Conservation (phyloP, 805 yeast species). For the Candida namnaoensis region DNA sequence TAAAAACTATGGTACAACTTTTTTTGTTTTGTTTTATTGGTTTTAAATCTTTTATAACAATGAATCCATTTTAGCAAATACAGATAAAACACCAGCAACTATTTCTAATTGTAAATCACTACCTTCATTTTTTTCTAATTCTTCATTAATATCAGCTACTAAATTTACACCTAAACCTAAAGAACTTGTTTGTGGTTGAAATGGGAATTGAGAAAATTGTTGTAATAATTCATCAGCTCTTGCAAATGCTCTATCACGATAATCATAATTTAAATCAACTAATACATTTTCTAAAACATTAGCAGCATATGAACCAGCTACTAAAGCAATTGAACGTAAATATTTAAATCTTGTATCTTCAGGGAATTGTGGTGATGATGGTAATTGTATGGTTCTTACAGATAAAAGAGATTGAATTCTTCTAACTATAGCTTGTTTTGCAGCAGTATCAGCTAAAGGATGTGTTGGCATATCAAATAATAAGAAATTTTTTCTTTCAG, state of each 20-base stretch:
- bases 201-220: constrained; percentile 83
- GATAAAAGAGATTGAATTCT: constrained; percentile 66
- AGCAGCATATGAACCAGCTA: constrained; percentile 90
- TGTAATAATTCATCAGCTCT: constrained; percentile 88
- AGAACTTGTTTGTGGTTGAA: constrained; percentile 48
- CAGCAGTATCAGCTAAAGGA: constrained; percentile 79
- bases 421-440: constrained; percentile 73
- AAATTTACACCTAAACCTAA: constrained; percentile 69
- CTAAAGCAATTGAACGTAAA: constrained; percentile 73
- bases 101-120: constrained; percentile 72
- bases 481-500: constrained; percentile 91
- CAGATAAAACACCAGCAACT: constrained; percentile 85
- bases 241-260: constrained; percentile 84
- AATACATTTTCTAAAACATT: constrained; percentile 90
- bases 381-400: constrained; percentile 56
- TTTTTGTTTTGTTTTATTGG: too few relatives aligned
- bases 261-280: constrained; percentile 68
- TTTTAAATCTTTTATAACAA: too few relatives aligned
- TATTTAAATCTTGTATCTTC: constrained; percentile 56
- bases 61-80: constrained; percentile 89
- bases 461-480: constrained; percentile 98
- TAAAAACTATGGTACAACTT: too few relatives aligned
- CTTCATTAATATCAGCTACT: constrained; percentile 33
- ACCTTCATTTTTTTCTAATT: constrained; percentile 29
- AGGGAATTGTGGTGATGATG: constrained; percentile 59